Base-by-base conservation (phyloP, 1,139 yeast species). In the Scheffersomyces quercinus region DNA sequence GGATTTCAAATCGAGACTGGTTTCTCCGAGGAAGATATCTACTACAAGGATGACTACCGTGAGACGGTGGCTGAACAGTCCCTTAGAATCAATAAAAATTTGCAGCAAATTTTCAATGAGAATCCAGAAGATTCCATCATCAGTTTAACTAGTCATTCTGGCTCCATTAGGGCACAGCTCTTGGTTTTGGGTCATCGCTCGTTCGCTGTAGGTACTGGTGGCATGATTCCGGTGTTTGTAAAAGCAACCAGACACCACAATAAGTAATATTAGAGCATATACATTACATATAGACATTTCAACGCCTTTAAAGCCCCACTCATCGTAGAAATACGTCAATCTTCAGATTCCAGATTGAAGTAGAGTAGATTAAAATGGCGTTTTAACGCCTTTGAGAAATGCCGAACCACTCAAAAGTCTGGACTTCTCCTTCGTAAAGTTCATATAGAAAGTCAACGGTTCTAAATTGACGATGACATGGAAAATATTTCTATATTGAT, bases 171-270 rank as follows among this genome's bases (percentile, higher is more conserved):
- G 42, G 66, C 76, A 3, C 75, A 69, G 45, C 60, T 72, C 41
- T 51, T 70, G 51, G 77, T 64, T 2, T 62, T 72, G 49, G 71
- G 73, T 37, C 77, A 72, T 49, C 55, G 77, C 34, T 56, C 67
- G 24, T 72, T 72, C 57, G 67, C 70, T 3, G 67, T 72, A 26
- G 76, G 75, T 7, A 72, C 77, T 5, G 77, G 77, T 10, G 77
- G 77, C 5, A 62, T 72, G 65, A 65, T 72, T 31, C 77, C 77
- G 0, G 76, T 72, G 10, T 63, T 70, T 46, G 76, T 72, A 2
- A 66, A 66, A 47, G 77, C 65, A 5, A 52, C 56, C 5, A 56
- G 45, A 37, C 38, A 47, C 12, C 14, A 37, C 32, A 29, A 35
- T 39, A 15, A 39, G 24, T 30, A n/a, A 13, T 31, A 8, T 20